phyloP scores from a whole-genome alignment of 108 stramenopile genomes.

The Cyclotella cryptica region DNA sequence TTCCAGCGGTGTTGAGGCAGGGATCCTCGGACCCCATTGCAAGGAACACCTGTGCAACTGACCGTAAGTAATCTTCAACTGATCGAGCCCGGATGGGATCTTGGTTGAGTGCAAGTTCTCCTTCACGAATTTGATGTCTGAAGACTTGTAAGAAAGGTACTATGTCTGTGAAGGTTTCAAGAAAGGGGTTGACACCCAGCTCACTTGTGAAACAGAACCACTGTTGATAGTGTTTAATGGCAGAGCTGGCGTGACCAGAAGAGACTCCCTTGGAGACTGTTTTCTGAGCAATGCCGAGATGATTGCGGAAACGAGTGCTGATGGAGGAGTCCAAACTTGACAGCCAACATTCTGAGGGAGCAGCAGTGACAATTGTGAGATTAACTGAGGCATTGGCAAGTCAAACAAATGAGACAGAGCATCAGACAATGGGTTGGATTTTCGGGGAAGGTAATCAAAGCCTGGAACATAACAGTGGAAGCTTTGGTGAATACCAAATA shows the following conservation, averaged over 20 bases:
- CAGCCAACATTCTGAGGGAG: conserved; percentile 35
- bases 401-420: conserved; percentile 50
- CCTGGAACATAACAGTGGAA: too few relatives aligned
- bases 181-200: too few relatives aligned
- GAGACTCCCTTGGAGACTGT: conserved; percentile 37
- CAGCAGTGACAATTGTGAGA: conserved; percentile 29
- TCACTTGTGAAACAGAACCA: conserved; percentile 34
- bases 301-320: conserved; percentile 33
- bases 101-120: conserved; percentile 27
- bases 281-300: conserved; percentile 26
- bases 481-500: too few relatives aligned
- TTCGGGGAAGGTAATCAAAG: too few relatives aligned
- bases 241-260: conserved; percentile 29
- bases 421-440: too few relatives aligned
- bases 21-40: conserved; percentile 38
- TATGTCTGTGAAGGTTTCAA: conserved; percentile 38
- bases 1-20: conserved; percentile 14
- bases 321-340: too few relatives aligned
- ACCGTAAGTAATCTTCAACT: too few relatives aligned
- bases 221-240: conserved; percentile 21
- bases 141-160: conserved; percentile 34
- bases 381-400: conserved; percentile 50
- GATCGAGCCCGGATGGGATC: too few relatives aligned
- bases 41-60: conserved; percentile 43
- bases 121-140: conserved; percentile 31